Evolutionary conservation across 73 alveolate species (phyloP).

Genomic region (Paramecium primaurelia): DNA sequence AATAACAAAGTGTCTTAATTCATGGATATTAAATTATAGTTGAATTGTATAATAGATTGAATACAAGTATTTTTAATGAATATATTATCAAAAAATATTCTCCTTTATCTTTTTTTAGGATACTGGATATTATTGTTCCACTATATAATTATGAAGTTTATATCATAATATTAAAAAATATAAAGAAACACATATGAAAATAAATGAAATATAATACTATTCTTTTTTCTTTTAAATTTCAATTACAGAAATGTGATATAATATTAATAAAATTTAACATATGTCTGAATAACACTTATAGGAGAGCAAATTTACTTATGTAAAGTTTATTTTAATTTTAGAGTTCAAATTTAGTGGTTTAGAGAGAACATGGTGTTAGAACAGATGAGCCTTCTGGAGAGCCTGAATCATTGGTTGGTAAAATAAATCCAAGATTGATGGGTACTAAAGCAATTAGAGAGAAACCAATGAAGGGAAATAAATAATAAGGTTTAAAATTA

Average conservation of each 20-base stretch:
- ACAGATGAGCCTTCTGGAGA: slow-evolving; percentile 94
- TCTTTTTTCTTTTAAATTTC: not conserved
- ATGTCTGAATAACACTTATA: slow-evolving; percentile 27
- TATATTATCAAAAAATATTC: too few species aligned
- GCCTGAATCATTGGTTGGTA: slow-evolving; percentile 83
- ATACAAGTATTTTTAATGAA: too few species aligned
- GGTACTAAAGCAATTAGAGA: slow-evolving; percentile 91
- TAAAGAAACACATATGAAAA: too few species aligned
- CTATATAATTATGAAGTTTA: too few species aligned
- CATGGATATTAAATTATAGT: too few species aligned
- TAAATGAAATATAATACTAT: not conserved
- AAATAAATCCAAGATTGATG: slow-evolving; percentile 76
- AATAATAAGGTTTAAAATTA: slow-evolving; percentile 52
- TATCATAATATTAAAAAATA: too few species aligned
- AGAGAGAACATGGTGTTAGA: slow-evolving; percentile 59
- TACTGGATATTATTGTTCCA: too few species aligned
- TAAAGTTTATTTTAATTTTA: not conserved
- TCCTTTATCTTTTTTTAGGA: too few species aligned
- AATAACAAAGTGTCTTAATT: too few species aligned
- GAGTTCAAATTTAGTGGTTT: slow-evolving; percentile 58
- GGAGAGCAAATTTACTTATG: slow-evolving; percentile 28
- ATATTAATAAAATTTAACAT: not conserved
- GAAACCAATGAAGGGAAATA: slow-evolving; percentile 72
- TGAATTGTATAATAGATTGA: too few species aligned
- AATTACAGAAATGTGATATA: not conserved